Base-by-base conservation (phyloP, 345 rosid genomes). In the Citrus reticulata region DNA sequence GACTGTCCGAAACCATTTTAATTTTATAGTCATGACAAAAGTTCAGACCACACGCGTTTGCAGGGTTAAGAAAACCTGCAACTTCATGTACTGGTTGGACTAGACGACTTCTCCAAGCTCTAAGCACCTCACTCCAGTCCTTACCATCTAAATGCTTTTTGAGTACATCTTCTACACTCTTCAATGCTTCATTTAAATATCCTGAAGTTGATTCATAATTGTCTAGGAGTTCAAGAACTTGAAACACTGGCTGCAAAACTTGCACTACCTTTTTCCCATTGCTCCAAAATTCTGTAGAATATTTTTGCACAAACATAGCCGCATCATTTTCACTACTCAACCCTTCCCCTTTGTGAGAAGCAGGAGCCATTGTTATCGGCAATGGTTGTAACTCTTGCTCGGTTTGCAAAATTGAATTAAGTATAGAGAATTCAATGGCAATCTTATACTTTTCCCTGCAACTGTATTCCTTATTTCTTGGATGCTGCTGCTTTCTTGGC, bases 31-130 rank as follows among this genome's bases (percentile, higher is more conserved):
- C 30, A 22, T 37, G 14, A 9, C 20, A 24, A 58, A 54, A 64
- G 5, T 51, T 39, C 57, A 19, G 30, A 24, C 35, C 35, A 57
- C 19, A 25, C 30, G 37, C 9, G 14, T 34, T 19, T 11, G 65
- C 40, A n/a, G 77, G 81, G 32, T 79, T 73, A 9, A 73, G 11
- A 35, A 73, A 67, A 4, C 77, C 13, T n/a, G 73, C 72, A 64
- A 65, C 68, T 6, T 72, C 73, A 73, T 65, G 73, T 0, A 73
- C 2, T 65, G 73, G 73, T 25, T 55, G 77, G 35, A 62, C 29
- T 13, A 49, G 40, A 6, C 54, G 49, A 16, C 16, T 51, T 30
- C 54, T 25, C 34, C 54, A 10, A 9, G 0, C 58, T 29, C 7
- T 8, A n/a, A 35, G 55, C 73, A 25, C 30, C n/a, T 4, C 17